Conservation (phyloP, 805 yeast genomes). For the Cyberlindnera meyerae region DNA sequence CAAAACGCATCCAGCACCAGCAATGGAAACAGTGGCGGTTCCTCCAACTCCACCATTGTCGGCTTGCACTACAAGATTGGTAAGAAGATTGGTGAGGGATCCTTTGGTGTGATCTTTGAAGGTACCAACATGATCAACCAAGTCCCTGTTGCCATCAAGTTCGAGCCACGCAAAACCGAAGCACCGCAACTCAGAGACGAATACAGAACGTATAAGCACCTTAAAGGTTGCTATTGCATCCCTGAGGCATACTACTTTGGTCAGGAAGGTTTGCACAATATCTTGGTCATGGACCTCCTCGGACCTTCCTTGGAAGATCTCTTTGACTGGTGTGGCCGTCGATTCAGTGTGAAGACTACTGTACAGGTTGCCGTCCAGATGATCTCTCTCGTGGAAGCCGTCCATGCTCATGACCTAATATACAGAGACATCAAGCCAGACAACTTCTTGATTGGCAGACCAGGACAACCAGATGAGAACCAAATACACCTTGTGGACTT, state of each 20-base stretch:
- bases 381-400: slow-evolving; percentile 66
- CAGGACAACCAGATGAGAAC: slow-evolving; percentile 56
- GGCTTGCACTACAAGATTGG: slow-evolving; percentile 71
- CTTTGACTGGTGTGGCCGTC: slow-evolving; percentile 84
- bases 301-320: slow-evolving; percentile 81
- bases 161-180: slow-evolving; percentile 75
- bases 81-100: slow-evolving; percentile 82
- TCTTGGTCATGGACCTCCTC: slow-evolving; percentile 67
- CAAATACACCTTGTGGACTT: slow-evolving; percentile 72
- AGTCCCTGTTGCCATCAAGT: slow-evolving; percentile 65
- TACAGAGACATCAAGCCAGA: slow-evolving; percentile 84
- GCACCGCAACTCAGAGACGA: slow-evolving; percentile 84
- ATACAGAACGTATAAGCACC: slow-evolving; percentile 69
- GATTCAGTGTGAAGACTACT: slow-evolving; percentile 66
- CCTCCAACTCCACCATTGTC: slow-evolving; percentile 30
- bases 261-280: slow-evolving; percentile 78
- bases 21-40: slow-evolving; percentile 7
- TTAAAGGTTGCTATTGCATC: slow-evolving; percentile 64
- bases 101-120: slow-evolving; percentile 81
- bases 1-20: too few relatives aligned
- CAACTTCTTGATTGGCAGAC: slow-evolving; percentile 68
- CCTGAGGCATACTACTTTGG: slow-evolving; percentile 86
- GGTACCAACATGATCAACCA: slow-evolving; percentile 70
- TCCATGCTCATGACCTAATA: slow-evolving; percentile 72
- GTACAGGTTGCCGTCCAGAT: slow-evolving; percentile 73